A percentile compares a stretch with the other conserved stretches of the same genome.
These are phyloP conservation scores for Melanogaster broomeanus DNA, from an alignment of 768 basidiomycete species.

Conservation along the genomic window DNA sequence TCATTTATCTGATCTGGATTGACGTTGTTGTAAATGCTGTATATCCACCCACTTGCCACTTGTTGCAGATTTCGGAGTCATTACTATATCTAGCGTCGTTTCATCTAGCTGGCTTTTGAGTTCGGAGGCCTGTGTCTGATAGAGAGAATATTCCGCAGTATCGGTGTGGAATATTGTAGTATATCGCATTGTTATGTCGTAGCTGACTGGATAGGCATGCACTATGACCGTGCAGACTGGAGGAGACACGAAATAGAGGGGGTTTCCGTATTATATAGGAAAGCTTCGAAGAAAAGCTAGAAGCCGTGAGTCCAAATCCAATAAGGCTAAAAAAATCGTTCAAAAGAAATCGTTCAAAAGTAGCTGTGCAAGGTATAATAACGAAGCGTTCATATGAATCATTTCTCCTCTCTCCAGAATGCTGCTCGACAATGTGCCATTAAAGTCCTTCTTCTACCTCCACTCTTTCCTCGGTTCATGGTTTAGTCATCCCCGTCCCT, in stretches of 20 bases:
- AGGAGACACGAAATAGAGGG: slow-evolving; percentile 13
- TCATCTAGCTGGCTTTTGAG: too few species aligned
- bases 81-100: neutral
- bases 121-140: neutral
- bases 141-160: neutral
- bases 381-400: slow-evolving; percentile 13
- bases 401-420: slow-evolving; percentile 1
- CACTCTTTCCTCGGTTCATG: neutral
- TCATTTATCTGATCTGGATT: neutral
- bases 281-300: slow-evolving; percentile 13
- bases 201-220: slow-evolving; percentile 13
- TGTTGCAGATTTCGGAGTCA: slow-evolving; percentile 15
- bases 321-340: slow-evolving; percentile 5
- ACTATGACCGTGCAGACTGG: slow-evolving; percentile 7
- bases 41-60: slow-evolving; percentile 20
- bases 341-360: slow-evolving; percentile 22
- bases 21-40: slow-evolving; percentile 16
- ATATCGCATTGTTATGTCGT: slow-evolving; percentile 31
- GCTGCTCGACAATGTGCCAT: slow-evolving; percentile 4
- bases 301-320: slow-evolving; percentile 31
- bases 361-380: slow-evolving; percentile 16
- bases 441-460: neutral
- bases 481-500: slow-evolving; percentile 3
- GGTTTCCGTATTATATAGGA: slow-evolving; percentile 22
- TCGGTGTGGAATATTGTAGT: slow-evolving; percentile 26